Base-by-base conservation (phyloP, 208 protist genomes). In the Novymonas esmeraldas region DNA sequence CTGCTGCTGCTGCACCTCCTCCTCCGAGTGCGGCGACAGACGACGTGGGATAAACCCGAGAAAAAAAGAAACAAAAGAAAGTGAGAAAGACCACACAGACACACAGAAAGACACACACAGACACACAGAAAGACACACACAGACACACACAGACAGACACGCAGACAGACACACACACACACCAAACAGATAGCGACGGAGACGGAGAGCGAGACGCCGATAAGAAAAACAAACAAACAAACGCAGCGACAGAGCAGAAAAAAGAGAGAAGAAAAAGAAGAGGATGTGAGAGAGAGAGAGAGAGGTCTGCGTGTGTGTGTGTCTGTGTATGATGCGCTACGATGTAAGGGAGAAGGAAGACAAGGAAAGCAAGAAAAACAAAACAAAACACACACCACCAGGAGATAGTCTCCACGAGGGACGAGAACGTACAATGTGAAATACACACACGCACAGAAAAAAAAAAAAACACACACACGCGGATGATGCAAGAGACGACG, bases 61-160 rank as follows among this genome's bases (percentile, higher is more conserved):
- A n/a, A 41, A 2, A 56, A 41, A 22, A 28, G 49, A 20, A 41
- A 38, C 42, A 55, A 55, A 64, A 29, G 42, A 42, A 51, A 51
- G 44, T 3, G 22, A 52, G 6, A n/a, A n/a, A n/a, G n/a, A n/a
- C n/a, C n/a, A n/a, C n/a, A n/a, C n/a, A n/a, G n/a, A n/a, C n/a
- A 49, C 44, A 49, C 44, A 49, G 18, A 49, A n/a, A n/a, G n/a
- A n/a, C n/a, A n/a, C n/a, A n/a, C n/a, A n/a, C n/a, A n/a, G n/a
- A n/a, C n/a, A n/a, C n/a, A n/a, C n/a, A n/a, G n/a, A n/a, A n/a
- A n/a, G n/a, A n/a, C n/a, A n/a, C n/a, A n/a, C n/a, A n/a, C n/a
- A n/a, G n/a, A n/a, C n/a, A n/a, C n/a, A n/a, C n/a, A n/a, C n/a
- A n/a, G n/a, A n/a, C n/a, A n/a, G n/a, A n/a, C n/a, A n/a, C n/a